Evolutionary conservation across 73 alveolate species (phyloP), one percentile per base, ranked within the genome.

Genomic region (Tetrahymena borealis): DNA sequence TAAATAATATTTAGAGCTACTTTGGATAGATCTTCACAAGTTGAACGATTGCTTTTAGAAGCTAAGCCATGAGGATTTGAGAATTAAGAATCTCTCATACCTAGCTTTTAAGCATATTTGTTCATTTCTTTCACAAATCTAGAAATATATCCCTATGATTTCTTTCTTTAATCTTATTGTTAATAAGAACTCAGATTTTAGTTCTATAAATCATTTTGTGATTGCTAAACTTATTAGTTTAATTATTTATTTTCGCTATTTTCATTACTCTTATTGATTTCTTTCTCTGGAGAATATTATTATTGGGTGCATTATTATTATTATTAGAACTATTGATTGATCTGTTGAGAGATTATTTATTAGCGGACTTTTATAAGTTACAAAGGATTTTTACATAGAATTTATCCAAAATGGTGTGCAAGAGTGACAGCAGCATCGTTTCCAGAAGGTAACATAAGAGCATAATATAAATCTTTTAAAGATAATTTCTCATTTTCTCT

Each of bases 401-500:
- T 9, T 1, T 39, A 42, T 78, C 97, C 96, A 40, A 94, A 40
- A 78, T 91, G 91, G 60, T 94, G 93, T 39, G 97, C 97, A 33
- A 95, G 40, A 91, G 94, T 94, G 12, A 94, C 42, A 7, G 99
- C 97, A 37, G 99, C 99, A 79, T 97, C 99, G 77, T 97, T 97
- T 33, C 99, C 99, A 33, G 97, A 92, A 2, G 99, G 99, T 24
- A 97, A 91, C 97, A 97, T 92, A 28, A 97, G 95, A 1, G 97
- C 99, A 93, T 93, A 95, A 28, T 96, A 94, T 38, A 96, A 94
- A 41, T 96, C 96, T 42, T 90, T 60, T 18, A 97, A 78, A 38
- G 78, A 91, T 16, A 97, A 78, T 33, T 93, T 91, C 38, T 95
- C 92, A 38, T 94, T 96, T 28, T 60, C 94, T 60, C 93, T 38